Evolutionary conservation across 192 early-diverging fungal species (phyloP).

Genomic region (Coemansia asiatica): DNA sequence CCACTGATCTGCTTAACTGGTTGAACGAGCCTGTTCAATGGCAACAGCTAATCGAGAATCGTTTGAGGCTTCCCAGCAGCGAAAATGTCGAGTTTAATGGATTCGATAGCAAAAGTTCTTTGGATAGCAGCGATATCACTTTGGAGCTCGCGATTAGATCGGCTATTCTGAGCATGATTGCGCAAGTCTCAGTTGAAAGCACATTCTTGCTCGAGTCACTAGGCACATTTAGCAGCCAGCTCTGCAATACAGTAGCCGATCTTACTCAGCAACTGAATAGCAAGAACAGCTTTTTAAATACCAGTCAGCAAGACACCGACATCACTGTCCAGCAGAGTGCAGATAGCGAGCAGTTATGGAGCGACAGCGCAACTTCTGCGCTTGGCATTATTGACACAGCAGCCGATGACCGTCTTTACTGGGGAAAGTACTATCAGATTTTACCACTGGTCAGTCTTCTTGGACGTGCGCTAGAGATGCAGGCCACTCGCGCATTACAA

Average conservation of each 20-base stretch:
- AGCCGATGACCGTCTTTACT: conserved; percentile 26
- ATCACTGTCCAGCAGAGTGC: not conserved
- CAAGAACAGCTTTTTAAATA: not conserved
- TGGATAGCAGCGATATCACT: not conserved
- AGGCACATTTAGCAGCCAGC: conserved; percentile 15
- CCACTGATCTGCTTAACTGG: conserved; percentile 30
- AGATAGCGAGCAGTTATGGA: conserved; percentile 1
- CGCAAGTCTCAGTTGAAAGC: conserved; percentile 23
- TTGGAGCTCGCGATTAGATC: conserved; percentile 22
- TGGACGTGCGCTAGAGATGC: conserved; percentile 32
- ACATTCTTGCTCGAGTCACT: conserved; percentile 19
- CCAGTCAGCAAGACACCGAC: not conserved
- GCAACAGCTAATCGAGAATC: conserved; percentile 14
- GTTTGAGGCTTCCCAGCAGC: conserved; percentile 19
- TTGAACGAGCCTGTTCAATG: conserved; percentile 34
- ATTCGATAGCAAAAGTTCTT: conserved; percentile 6
- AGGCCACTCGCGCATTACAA: conserved; percentile 17
- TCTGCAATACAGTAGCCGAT: conserved; percentile 16
- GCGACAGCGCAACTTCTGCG: conserved; percentile 22
- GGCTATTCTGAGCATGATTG: conserved; percentile 28
- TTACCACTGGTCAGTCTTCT: conserved; percentile 37
- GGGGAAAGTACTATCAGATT: conserved; percentile 44
- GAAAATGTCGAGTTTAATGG: conserved; percentile 24
- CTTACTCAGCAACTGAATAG: conserved; percentile 9
- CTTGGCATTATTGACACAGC: conserved; percentile 29